These are phyloP conservation scores for Diutina scorzettiae DNA, from an alignment of 1,139 yeast genomes.

Conservation along the genomic window DNA sequence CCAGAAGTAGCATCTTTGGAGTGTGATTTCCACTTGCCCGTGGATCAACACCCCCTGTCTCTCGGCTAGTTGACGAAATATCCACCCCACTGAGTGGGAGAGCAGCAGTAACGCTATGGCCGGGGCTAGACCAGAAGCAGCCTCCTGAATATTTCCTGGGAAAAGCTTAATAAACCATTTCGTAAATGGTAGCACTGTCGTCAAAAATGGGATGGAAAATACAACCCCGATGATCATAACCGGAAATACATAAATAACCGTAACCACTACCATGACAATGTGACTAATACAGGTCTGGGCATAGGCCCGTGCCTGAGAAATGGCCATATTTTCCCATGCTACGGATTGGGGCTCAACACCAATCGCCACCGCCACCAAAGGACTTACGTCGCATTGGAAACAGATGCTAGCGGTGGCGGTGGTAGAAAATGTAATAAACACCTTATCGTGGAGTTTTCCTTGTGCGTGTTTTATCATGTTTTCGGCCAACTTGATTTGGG, in stretches of 20 bases:
- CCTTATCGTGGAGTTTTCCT: constrained; percentile 22
- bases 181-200: not conserved
- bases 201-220: constrained; percentile 10
- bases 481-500: not conserved
- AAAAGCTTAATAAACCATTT: not conserved
- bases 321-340: constrained; percentile 44
- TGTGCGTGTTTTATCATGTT: not conserved
- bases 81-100: not conserved
- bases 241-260: constrained; percentile 56
- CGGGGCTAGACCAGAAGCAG: not conserved
- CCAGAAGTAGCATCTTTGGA: constrained; percentile 56
- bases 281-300: constrained; percentile 31
- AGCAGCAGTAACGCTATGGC: not conserved
- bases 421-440: constrained; percentile 40
- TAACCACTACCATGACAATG: constrained; percentile 30
- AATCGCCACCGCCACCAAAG: constrained; percentile 29
- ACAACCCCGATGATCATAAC: constrained; percentile 59
- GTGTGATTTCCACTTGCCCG: constrained; percentile 41
- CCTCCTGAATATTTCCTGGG: not conserved
- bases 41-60: not conserved
- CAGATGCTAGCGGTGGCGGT: constrained; percentile 40
- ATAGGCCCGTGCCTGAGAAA: constrained; percentile 19
- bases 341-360: constrained; percentile 48
- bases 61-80: not conserved
- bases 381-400: constrained; percentile 36